Evolutionary conservation across 345 rosid species (phyloP).

Genomic region (Gossypium herbaceum): DNA sequence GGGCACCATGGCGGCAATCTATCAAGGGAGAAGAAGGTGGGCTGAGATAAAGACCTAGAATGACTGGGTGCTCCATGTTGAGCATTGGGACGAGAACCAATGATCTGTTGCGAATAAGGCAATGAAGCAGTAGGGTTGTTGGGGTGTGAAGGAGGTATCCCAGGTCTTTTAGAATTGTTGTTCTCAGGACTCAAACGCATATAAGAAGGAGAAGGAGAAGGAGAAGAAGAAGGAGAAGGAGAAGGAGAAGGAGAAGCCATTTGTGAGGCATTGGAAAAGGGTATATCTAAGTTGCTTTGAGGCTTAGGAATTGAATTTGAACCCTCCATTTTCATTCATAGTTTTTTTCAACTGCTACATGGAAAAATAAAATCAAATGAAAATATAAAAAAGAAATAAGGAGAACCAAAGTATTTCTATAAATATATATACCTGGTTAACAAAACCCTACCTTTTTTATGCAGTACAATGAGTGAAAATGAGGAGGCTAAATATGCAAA

Average conservation of each 20-base stretch:
- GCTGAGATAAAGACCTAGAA: conserved; percentile 57
- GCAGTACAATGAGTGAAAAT: conserved; percentile 16
- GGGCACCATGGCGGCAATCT: conserved; percentile 56
- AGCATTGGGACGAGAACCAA: conserved; percentile 40
- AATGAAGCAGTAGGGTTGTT: conserved; percentile 24
- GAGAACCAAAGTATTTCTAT: not conserved
- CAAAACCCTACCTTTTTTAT: not conserved
- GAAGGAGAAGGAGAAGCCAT: conserved; percentile 37
- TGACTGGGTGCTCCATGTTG: conserved; percentile 38
- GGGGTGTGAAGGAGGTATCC: conserved; percentile 39
- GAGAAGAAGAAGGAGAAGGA: not conserved
- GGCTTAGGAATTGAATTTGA: conserved; percentile 6
- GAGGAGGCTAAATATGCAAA: not conserved
- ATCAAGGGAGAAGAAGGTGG: conserved; percentile 52
- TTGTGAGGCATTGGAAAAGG: conserved; percentile 14
- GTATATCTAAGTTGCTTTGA: conserved; percentile 13
- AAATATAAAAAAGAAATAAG: not conserved
- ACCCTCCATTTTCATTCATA: conserved; percentile 20
- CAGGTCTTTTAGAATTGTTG: conserved; percentile 21
- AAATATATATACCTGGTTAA: conserved; percentile 13
- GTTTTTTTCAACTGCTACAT: not conserved
- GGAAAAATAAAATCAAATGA: not conserved
- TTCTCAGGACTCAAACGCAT: conserved; percentile 22
- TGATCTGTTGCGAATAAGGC: conserved; percentile 32
- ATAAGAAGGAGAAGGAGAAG: not conserved